phyloP scores from a whole-genome alignment of 2,329 filamentous ascomycete genomes.

The Arthrobotrys conoides region DNA sequence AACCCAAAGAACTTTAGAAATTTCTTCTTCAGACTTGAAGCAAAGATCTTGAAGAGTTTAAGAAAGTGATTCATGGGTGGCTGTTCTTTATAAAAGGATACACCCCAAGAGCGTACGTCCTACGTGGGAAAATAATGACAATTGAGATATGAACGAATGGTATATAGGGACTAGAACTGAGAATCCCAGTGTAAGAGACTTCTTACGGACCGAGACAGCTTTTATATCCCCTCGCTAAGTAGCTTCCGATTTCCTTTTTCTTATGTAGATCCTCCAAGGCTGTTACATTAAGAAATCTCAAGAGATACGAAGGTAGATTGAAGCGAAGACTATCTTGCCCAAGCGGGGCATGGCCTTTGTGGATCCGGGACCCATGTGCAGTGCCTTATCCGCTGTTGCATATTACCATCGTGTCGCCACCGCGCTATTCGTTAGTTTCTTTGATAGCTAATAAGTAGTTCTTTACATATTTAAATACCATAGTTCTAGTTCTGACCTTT shows the following conservation, averaged over 20 bases:
- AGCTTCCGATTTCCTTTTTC: conserved; percentile 7
- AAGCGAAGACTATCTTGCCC: conserved; percentile 1
- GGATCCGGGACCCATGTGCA: not conserved
- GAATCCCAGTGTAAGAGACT: not conserved
- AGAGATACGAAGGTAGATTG: conserved; percentile 1
- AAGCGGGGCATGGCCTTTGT: not conserved
- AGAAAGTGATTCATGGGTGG: conserved; percentile 24
- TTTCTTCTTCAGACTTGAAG: conserved; percentile 13
- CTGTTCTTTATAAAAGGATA: not conserved
- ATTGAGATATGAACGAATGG: not conserved
- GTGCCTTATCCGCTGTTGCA: conserved; percentile 13
- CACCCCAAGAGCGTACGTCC: not conserved
- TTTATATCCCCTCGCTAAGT: conserved; percentile 17
- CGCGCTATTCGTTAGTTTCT: not conserved
- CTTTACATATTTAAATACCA: not conserved
- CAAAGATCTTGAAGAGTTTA: conserved; percentile 14
- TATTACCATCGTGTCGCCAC: not conserved
- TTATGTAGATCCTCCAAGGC: not conserved
- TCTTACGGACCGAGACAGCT: conserved; percentile 4
- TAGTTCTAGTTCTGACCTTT: not conserved
- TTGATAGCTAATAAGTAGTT: not conserved
- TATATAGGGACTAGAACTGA: not conserved
- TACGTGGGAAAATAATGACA: not conserved
- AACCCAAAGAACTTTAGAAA: conserved; percentile 12
- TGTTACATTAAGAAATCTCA: conserved; percentile 7